Evolutionary conservation across 2,329 filamentous ascomycete genomes (phyloP), one percentile per base, ranked within the genome.

Genomic region (Fusarium sp.): DNA sequence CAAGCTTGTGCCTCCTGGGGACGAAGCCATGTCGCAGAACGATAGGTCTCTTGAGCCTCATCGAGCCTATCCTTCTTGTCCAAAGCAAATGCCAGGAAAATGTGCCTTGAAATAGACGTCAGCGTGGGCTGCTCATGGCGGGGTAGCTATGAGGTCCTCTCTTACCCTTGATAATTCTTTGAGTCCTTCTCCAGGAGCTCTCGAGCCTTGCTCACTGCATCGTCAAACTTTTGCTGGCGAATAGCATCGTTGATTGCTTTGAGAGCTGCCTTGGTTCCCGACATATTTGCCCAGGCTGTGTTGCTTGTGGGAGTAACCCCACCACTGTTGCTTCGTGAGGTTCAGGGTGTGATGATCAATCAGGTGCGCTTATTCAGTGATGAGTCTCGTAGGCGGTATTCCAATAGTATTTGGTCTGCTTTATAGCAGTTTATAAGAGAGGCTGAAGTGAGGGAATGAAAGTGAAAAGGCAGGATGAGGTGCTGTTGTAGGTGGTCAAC

Each of bases 11-110:
- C 86, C 76, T 98, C 95, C 20, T 90, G 86, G 1, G 92, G 90
- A 73, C 94, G 95, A 70, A 94, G 85, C 22, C 87, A 86, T 7
- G 93, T 90, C 2, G 96, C 96, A 35, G 89, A 87, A 45, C 88
- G 86, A 82, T 98, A 98, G 2, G 92, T 90, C 37, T 88, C 89
- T 76, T 96, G 95, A 0, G 96, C 92, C 45, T 94, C 92, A 8
- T 93, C 90, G 9, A 88, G 84, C 70, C 91, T 89, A 69, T 90
- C 90, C 71, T 93, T 89, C 81, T 95, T 96, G 82, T 97, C 94
- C 54, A 93, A 86, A 2, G 94, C 93, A 81, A 97, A 94, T 2
- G 94, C 96, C 20, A 97, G 86, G 80, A 98, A 97, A n/a, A 98
- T 88, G 74, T 94, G 90, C 29, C 93, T 94, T 69, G 20, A 54